Base-by-base conservation (phyloP, 805 yeast species). In the Kodamaea lidongshanica region DNA sequence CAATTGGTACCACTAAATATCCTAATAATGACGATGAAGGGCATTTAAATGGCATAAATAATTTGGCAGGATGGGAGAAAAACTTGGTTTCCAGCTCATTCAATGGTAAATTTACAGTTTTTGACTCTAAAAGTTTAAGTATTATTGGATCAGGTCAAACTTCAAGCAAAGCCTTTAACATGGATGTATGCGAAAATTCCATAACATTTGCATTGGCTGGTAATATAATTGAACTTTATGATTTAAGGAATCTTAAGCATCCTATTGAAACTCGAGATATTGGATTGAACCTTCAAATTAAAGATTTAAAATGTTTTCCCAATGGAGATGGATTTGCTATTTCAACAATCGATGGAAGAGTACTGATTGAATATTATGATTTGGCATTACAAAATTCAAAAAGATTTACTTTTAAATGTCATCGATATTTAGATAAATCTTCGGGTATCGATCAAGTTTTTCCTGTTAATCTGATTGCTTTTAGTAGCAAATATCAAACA, bases 401-500 rank as follows among this genome's bases (percentile, higher is more conserved):
- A 34, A 70, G 74, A 33, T 87, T 78, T 51, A 89, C 95, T 0
- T 86, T 86, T 63, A 76, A 85, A 45, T 79, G 94, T 38, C 96
- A 86, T 52, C 56, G 94, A 18, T 33, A 39, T 16, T 52, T 62
- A 25, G 61, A 65, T 30, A 44, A 49, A 25, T 29, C 34, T 2
- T 42, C 57, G 4, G 72, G 64, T 24, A 58, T 60, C 6, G 83
- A 75, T 35, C 52, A 69, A 20, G 79, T 71, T 8, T 62, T 58
- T 28, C 75, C 79, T 1, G 74, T 74, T 6, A 72, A 74, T 30
- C 57, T 68, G 3, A 43, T 74, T 3, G 59, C 56, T 4, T 69
- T 72, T 37, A 62, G 67, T 30, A 56, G 61, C 1, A 28, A 30
- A 10, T 38, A 54, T 30, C 48, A 53, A 21, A 56, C 67, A 2